Evolutionary conservation across 805 yeast genomes (phyloP).

Genomic region (Pichia ethanolica): DNA sequence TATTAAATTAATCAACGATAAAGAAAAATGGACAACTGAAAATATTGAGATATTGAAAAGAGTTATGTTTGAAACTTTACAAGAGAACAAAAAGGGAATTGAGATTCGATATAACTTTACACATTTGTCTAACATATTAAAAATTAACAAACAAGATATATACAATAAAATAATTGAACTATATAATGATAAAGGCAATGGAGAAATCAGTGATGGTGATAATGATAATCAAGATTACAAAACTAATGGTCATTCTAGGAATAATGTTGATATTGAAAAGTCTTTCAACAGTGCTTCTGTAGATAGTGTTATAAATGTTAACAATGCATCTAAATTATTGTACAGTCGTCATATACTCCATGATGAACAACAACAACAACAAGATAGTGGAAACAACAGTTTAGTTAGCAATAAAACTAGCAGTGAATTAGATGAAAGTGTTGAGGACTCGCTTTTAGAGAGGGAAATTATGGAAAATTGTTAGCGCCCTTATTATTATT

Average conservation of each 20-base stretch:
- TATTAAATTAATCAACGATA: too few relatives aligned
- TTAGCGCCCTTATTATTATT: too few relatives aligned
- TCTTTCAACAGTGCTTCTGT: not conserved
- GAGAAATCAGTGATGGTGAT: not conserved
- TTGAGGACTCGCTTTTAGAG: slow-evolving; percentile 23
- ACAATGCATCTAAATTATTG: slow-evolving; percentile 20
- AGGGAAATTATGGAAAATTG: slow-evolving; percentile 19
- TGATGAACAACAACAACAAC: too few relatives aligned
- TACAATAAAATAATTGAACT: slow-evolving; percentile 21
- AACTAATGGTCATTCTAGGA: too few relatives aligned
- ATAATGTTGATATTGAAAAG: too few relatives aligned
- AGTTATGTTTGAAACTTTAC: slow-evolving; percentile 10
- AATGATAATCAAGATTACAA: too few relatives aligned
- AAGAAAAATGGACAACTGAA: slow-evolving; percentile 14
- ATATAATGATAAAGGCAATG: slow-evolving; percentile 7
- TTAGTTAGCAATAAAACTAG: too few relatives aligned
- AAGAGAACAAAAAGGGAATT: slow-evolving; percentile 13
- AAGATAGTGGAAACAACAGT: too few relatives aligned
- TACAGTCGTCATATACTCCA: slow-evolving; percentile 9
- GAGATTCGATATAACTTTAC: slow-evolving; percentile 17
- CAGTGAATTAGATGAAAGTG: slow-evolving; percentile 12
- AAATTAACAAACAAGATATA: slow-evolving; percentile 11
- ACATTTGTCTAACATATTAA: slow-evolving; percentile 12
- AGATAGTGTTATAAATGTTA: slow-evolving; percentile 17
- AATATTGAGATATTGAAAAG: slow-evolving; percentile 9